Base-by-base conservation (phyloP, 495 filamentous ascomycete genomes). In the Hypoxylon intermedium region DNA sequence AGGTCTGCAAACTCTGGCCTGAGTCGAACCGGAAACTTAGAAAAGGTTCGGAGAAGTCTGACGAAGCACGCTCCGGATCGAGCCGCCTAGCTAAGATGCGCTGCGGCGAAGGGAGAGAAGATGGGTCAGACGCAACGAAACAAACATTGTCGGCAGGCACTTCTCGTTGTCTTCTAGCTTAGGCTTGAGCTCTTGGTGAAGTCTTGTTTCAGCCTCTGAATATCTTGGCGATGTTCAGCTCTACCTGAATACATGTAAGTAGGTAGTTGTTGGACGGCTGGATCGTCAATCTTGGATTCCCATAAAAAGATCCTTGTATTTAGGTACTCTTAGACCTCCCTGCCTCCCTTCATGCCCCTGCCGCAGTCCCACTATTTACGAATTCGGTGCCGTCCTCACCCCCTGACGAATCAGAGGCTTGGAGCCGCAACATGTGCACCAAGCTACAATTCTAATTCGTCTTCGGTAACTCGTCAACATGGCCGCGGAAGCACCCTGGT, bases 371-470 rank as follows among this genome's bases (percentile, higher is more conserved):
- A 42, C 20, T 5, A 45, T 58, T 56, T 63, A 63, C 52, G 33
- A 42, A 41, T 51, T 42, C 48, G 52, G 53, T 42, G 36, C 26
- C 38, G 21, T 33, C 44, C 26, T 48, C 12, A 28, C 15, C 42
- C 48, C 13, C 38, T 26, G 50, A 33, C 67, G 44, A 69, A 69
- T 69, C 37, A 56, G 3, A 67, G 16, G 33, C 50, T 34, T 20
- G 9, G 56, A 64, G 50, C 41, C 53, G 42, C 47, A 60, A 58
- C 63, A 67, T 65, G 67, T 69, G 67, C 53, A 45, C 57, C 31
- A 30, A 56, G 19, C 67, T 33, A 51, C 52, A 63, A 51, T 59
- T 64, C 49, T 69, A 59, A 69, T 69, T 69, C 67, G 67, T 63
- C 59, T 51, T 52, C 53, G 60, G 43, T 19, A 9, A 40, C 48